phyloP scores from a whole-genome alignment of 257 asterid genomes.

The Primulina tabacum region DNA sequence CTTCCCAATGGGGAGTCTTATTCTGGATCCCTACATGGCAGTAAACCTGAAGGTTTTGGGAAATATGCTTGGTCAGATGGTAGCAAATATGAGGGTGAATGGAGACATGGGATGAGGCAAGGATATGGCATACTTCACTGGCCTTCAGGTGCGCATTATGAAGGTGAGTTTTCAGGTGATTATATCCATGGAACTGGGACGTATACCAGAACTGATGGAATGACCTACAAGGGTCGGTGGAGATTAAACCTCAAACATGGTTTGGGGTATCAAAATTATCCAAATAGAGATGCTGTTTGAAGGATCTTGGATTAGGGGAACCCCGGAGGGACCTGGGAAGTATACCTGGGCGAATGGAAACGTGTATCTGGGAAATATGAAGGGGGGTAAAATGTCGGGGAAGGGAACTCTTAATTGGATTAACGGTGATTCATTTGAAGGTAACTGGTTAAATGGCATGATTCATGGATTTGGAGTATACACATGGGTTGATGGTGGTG shows the following conservation, averaged over 20 bases:
- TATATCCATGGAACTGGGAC: constrained; percentile 82
- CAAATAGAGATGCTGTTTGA: constrained; percentile 74
- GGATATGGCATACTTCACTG: constrained; percentile 76
- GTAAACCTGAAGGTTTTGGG: constrained; percentile 75
- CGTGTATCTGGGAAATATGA: constrained; percentile 81
- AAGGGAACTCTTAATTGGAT: constrained; percentile 94
- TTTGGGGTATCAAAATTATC: constrained; percentile 75
- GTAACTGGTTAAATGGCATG: constrained; percentile 74
- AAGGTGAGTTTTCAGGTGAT: constrained; percentile 88
- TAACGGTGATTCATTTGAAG: constrained; percentile 80
- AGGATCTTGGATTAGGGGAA: constrained; percentile 96
- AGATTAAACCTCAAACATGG: constrained; percentile 83
- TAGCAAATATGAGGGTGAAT: constrained; percentile 83
- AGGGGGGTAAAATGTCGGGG: constrained; percentile 83
- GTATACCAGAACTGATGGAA: constrained; percentile 40
- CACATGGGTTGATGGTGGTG: constrained; percentile 81
- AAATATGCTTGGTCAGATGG: constrained; percentile 84
- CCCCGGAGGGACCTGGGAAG: constrained; percentile 93
- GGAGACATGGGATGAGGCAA: constrained; percentile 90
- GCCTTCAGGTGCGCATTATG: constrained; percentile 81
- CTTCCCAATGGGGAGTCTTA: constrained; percentile 62
- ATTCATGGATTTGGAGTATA: constrained; percentile 91
- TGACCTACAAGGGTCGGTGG: constrained; percentile 84
- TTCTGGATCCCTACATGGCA: constrained; percentile 61
- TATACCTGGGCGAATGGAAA: constrained; percentile 84